Conservation (phyloP, 148 eudicot species). For the Chenopodium formosanum region DNA sequence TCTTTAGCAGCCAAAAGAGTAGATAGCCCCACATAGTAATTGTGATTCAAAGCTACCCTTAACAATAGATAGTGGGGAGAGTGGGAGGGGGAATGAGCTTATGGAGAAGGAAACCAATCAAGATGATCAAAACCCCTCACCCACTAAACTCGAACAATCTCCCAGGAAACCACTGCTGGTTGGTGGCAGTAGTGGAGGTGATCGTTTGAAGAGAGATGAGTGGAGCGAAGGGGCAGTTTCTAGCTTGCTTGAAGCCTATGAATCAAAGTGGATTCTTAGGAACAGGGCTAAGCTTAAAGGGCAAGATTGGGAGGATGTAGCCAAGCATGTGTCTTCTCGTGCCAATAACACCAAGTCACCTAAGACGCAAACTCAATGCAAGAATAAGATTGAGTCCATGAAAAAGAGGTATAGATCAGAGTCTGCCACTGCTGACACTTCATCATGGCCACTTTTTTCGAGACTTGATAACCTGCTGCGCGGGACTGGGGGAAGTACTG, state of each 20-base stretch:
- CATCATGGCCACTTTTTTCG: constrained; percentile 80
- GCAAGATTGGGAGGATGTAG: constrained; percentile 96
- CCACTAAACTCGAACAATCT: constrained; percentile 21
- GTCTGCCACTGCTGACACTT: constrained; percentile 57
- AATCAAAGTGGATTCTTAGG: constrained; percentile 74
- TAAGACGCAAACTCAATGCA: constrained; percentile 87
- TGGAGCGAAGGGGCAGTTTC: constrained; percentile 96
- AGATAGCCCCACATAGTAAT: constrained; percentile 24
- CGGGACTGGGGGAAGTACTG: constrained; percentile 38
- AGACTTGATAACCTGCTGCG: constrained; percentile 69
- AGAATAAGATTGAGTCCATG: constrained; percentile 96
- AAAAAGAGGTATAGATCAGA: constrained; percentile 89
- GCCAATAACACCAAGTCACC: constrained; percentile 50
- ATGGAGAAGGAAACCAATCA: constrained; percentile 33
- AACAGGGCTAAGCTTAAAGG: constrained; percentile 91
- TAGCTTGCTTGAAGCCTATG: constrained; percentile 75
- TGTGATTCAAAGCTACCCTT: constrained; percentile 8
- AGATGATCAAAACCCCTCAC: constrained; percentile 31
- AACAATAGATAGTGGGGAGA: constrained; percentile 1
- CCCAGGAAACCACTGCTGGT: constrained; percentile 33
- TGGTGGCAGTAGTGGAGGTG: constrained; percentile 32
- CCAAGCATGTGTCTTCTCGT: constrained; percentile 64
- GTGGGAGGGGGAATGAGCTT: constrained; percentile 3
- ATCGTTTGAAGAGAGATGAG: constrained; percentile 75
- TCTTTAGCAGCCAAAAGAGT: constrained; percentile 18